Percentiles rank a stretch among this genome's conserved stretches.
Conservation (phyloP, 1,284 basidiomycete species). For the Neotropicomus parvogracilis region DNA sequence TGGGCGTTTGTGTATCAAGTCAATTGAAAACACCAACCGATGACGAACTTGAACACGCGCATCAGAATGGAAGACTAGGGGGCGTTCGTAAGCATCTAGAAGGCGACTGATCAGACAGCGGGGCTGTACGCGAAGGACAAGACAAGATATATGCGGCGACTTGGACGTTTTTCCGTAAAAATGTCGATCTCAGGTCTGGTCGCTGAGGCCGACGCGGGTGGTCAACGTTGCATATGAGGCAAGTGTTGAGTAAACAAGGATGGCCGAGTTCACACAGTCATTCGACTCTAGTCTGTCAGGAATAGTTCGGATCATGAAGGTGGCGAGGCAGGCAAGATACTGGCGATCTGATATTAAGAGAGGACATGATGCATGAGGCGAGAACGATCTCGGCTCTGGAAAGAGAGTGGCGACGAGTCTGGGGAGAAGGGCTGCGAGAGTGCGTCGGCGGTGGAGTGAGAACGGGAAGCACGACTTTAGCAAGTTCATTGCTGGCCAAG, state of each 20-base stretch:
- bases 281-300: slow-evolving; percentile 18
- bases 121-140: slow-evolving; percentile 25
- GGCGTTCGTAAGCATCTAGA: slow-evolving; percentile 20
- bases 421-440: not conserved
- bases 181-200: slow-evolving; percentile 9
- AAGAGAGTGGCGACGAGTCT: not conserved
- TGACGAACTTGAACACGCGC: slow-evolving; percentile 32
- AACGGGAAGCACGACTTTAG: slow-evolving; percentile 5
- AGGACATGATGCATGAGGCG: slow-evolving; percentile 31
- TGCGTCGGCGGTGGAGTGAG: slow-evolving; percentile 14
- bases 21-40: slow-evolving; percentile 19
- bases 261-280: slow-evolving; percentile 27
- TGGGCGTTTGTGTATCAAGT: slow-evolving; percentile 5
- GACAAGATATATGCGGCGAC: slow-evolving; percentile 20
- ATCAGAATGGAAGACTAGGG: slow-evolving; percentile 35
- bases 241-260: slow-evolving; percentile 9
- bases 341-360: slow-evolving; percentile 35
- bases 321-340: slow-evolving; percentile 25
- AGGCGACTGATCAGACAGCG: slow-evolving; percentile 21
- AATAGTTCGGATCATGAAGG: slow-evolving; percentile 30
- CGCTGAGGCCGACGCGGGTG: not conserved
- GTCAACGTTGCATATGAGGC: slow-evolving; percentile 11
- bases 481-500: slow-evolving; percentile 26
- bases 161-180: slow-evolving; percentile 12
- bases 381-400: slow-evolving; percentile 5